Conservation (phyloP, 2,329 filamentous ascomycete species). For the Trichoderma semiorbis region DNA sequence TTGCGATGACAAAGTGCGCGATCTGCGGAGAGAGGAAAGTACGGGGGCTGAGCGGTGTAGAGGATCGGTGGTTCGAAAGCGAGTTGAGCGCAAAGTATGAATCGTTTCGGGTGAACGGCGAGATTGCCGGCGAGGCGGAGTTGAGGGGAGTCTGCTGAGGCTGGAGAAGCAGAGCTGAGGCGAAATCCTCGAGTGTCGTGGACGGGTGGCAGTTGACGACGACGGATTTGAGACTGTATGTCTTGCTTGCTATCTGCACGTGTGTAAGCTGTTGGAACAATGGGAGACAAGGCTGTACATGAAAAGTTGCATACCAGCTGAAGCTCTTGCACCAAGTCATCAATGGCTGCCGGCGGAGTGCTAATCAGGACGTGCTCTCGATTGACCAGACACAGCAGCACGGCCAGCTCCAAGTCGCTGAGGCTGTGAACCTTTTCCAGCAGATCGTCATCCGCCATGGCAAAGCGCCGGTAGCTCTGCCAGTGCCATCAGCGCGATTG, state of each 20-base stretch:
- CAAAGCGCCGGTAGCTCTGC: slow-evolving; percentile 22
- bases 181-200: slow-evolving; percentile 80
- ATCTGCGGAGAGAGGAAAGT: slow-evolving; percentile 44
- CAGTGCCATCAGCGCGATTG: slow-evolving; percentile 28
- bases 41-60: slow-evolving; percentile 28
- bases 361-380: slow-evolving; percentile 88
- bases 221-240: slow-evolving; percentile 68
- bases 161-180: slow-evolving; percentile 60
- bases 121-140: slow-evolving; percentile 24
- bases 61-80: slow-evolving; percentile 30
- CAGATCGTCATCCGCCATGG: slow-evolving; percentile 61
- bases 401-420: slow-evolving; percentile 82
- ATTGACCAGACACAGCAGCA: slow-evolving; percentile 75
- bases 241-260: slow-evolving; percentile 60
- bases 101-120: slow-evolving; percentile 27
- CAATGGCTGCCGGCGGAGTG: slow-evolving; percentile 58
- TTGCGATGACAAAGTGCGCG: slow-evolving; percentile 79
- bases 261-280: background rate
- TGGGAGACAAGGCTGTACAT: background rate
- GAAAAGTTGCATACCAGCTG: slow-evolving; percentile 51
- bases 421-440: slow-evolving; percentile 70
- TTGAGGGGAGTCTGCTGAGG: slow-evolving; percentile 22
- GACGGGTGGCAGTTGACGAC: slow-evolving; percentile 69
- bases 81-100: slow-evolving; percentile 33
- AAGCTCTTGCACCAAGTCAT: slow-evolving; percentile 71